Percentiles rank a stretch among this genome's conserved stretches.
Evolutionary conservation across 2,329 filamentous ascomycete genomes (phyloP).

Genomic region (Chaetomiaceae sp.): DNA sequence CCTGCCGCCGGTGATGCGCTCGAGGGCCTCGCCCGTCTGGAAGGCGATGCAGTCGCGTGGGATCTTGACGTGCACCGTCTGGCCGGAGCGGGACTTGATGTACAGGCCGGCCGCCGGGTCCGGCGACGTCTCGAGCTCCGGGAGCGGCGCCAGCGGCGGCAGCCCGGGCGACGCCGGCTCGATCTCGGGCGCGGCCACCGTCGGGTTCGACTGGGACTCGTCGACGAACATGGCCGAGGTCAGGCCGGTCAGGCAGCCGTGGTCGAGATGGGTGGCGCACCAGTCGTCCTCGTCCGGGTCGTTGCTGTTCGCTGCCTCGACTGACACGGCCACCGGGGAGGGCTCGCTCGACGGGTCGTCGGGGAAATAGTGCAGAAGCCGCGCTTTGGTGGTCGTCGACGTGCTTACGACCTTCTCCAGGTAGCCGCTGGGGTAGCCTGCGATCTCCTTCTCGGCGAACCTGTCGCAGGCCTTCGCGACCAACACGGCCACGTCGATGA

Average conservation of each 20-base stretch:
- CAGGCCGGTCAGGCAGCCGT: constrained; percentile 87
- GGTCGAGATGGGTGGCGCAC: constrained; percentile 88
- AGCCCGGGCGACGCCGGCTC: constrained; percentile 27
- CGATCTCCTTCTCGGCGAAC: constrained; percentile 73
- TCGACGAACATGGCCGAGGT: constrained; percentile 97
- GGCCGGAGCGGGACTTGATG: constrained; percentile 77
- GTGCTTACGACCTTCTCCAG: constrained; percentile 80
- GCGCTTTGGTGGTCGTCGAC: constrained; percentile 83
- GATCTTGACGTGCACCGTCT: constrained; percentile 86
- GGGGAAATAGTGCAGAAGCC: constrained; percentile 90
- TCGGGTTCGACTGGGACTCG: constrained; percentile 44
- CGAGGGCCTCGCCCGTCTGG: constrained; percentile 87
- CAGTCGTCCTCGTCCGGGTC: constrained; percentile 69
- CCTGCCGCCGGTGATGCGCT: constrained; percentile 82
- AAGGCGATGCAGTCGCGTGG: constrained; percentile 89
- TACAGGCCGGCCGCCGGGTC: constrained; percentile 87
- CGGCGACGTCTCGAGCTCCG: constrained; percentile 68
- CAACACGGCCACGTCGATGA: constrained; percentile 83
- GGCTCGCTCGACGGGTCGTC: constrained; percentile 33
- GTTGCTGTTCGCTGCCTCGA: constrained; percentile 27
- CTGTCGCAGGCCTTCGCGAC: constrained; percentile 87
- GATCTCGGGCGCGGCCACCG: constrained; percentile 28
- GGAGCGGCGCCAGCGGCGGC: constrained; percentile 44
- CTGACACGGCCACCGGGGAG: constrained; percentile 25
- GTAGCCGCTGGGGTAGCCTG: constrained; percentile 69